Percentiles rank a stretch among this genome's conserved stretches.
These are phyloP conservation scores for Penicillium sp. DNA, from an alignment of 2,329 filamentous ascomycete species.

Conservation along the genomic window DNA sequence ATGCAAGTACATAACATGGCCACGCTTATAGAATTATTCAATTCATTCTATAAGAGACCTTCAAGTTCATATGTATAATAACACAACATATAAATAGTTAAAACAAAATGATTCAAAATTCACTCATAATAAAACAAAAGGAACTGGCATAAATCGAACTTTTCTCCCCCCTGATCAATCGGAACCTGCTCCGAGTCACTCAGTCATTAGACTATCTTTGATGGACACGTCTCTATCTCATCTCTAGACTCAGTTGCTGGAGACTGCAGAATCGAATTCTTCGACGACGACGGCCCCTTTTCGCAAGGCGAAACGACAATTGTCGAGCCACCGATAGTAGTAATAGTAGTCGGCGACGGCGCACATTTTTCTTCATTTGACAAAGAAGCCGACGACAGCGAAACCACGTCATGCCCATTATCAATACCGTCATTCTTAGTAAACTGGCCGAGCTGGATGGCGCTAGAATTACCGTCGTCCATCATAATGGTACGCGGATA, in stretches of 20 bases:
- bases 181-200: too few species aligned
- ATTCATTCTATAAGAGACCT: too few species aligned
- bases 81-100: neutral
- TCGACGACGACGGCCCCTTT: neutral
- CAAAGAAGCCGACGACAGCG: neutral
- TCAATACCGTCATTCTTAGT: neutral
- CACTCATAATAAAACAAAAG: neutral
- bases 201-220: neutral
- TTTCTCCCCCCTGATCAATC: neutral
- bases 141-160: neutral
- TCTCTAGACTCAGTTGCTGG: neutral
- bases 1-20: too few species aligned
- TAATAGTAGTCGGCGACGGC: neutral
- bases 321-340: neutral
- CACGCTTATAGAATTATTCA: too few species aligned
- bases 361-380: neutral
- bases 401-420: neutral
- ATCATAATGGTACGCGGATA: neutral
- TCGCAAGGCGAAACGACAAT: neutral
- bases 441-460: neutral
- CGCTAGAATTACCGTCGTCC: neutral
- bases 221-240: slow-evolving; percentile 2
- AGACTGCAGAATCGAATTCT: neutral
- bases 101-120: neutral
- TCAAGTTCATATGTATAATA: neutral